These are phyloP conservation scores for Streptanthus diversifolius DNA, from an alignment of 345 rosid genomes.

Conservation along the genomic window DNA sequence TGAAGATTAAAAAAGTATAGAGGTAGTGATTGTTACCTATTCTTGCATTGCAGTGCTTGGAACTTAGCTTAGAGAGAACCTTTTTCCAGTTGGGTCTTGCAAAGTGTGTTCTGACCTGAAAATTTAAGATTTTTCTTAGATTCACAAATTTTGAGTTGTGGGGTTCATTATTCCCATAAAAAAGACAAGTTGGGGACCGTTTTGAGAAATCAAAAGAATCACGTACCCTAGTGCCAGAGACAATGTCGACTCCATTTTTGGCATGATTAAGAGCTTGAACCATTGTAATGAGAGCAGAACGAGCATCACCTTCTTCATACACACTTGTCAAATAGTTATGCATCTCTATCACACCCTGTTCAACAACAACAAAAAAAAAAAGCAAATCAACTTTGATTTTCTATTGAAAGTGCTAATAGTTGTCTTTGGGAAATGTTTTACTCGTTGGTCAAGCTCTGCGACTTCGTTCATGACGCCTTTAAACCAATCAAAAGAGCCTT, in stretches of 20 bases:
- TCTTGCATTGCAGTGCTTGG: conserved; percentile 84
- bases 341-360: conserved; percentile 96
- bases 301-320: conserved; percentile 99
- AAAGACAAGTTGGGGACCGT: conserved; percentile 22
- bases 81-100: conserved; percentile 98
- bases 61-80: conserved; percentile 72
- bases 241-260: conserved; percentile 93
- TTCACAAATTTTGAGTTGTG: background rate
- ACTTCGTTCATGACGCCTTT: conserved; percentile 98
- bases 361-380: background rate
- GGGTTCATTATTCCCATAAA: conserved; percentile 14
- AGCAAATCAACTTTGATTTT: background rate
- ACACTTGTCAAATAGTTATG: conserved; percentile 98
- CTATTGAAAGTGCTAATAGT: background rate
- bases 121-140: background rate
- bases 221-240: conserved; percentile 88
- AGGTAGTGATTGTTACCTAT: conserved; percentile 52
- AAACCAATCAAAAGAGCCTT: conserved; percentile 99
- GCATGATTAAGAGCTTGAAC: conserved; percentile 98
- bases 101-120: conserved; percentile 91
- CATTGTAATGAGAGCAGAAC: conserved; percentile 97
- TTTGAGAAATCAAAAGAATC: conserved; percentile 19
- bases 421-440: conserved; percentile 17
- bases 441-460: conserved; percentile 93
- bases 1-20: background rate